phyloP scores from a whole-genome alignment of 257 asterid genomes.

The Capsicum rhomboideum region DNA sequence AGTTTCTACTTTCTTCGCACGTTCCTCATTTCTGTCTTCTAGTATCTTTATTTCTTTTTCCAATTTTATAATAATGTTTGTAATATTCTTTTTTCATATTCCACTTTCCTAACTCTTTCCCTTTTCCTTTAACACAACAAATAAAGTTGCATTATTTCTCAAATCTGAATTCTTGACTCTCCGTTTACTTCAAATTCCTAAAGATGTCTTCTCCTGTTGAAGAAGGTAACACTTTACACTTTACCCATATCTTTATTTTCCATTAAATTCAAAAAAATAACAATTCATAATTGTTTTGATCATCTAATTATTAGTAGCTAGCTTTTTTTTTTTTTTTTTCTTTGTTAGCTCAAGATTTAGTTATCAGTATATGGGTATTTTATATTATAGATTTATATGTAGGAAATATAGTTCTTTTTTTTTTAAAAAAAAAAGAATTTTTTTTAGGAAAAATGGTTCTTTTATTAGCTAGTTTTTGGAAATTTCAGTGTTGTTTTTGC shows the following conservation, averaged over 20 bases:
- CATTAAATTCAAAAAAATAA: not conserved
- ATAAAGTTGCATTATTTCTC: not conserved
- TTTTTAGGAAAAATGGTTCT: too few relatives aligned
- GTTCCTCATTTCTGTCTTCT: conserved; percentile 23
- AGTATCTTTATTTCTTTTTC: not conserved
- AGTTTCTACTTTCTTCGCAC: conserved; percentile 14
- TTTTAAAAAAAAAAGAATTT: too few relatives aligned
- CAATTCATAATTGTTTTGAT: not conserved
- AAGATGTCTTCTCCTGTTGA: conserved; percentile 17
- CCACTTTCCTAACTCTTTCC: conserved; percentile 12
- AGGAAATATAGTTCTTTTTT: not conserved
- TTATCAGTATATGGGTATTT: not conserved
- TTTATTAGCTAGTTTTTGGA: too few relatives aligned
- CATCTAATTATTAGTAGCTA: not conserved
- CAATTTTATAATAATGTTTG: not conserved
- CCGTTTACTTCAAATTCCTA: not conserved
- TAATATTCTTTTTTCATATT: not conserved
- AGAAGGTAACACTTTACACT: conserved; percentile 14
- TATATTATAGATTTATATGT: not conserved
- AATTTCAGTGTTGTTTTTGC: not conserved
- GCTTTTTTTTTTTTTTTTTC: not conserved
- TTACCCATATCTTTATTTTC: not conserved
- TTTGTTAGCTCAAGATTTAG: not conserved
- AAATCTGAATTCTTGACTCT: conserved; percentile 8
- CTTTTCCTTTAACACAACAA: not conserved